Conservation (phyloP, 108 stramenopile species). For the Cylindrotheca closterium region DNA sequence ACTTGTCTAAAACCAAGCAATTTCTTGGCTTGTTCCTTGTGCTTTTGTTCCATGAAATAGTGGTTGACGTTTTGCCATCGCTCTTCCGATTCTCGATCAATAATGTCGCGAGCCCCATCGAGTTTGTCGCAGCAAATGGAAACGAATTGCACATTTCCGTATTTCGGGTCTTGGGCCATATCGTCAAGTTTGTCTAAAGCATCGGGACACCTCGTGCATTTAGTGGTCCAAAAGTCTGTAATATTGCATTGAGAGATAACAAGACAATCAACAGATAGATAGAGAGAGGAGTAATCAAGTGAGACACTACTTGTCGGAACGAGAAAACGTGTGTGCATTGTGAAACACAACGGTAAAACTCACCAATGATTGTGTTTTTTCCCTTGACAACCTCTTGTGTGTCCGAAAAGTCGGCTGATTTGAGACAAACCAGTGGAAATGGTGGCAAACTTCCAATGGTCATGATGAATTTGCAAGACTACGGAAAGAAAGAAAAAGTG, state of each 20-base stretch:
- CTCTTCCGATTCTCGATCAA: slow-evolving; percentile 65
- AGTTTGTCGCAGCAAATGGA: slow-evolving; percentile 83
- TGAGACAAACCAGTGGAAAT: slow-evolving; percentile 66
- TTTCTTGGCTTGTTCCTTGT: slow-evolving; percentile 79
- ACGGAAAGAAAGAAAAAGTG: no score
- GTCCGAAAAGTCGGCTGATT: slow-evolving; percentile 58
- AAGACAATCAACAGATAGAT: not conserved
- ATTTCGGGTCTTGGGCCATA: slow-evolving; percentile 58
- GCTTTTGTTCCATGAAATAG: slow-evolving; percentile 71
- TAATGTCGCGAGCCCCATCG: slow-evolving; percentile 85
- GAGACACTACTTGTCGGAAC: slow-evolving; percentile 9
- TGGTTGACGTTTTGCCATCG: slow-evolving; percentile 75
- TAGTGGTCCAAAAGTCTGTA: slow-evolving; percentile 90
- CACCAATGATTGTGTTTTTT: slow-evolving; percentile 77
- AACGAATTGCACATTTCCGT: slow-evolving; percentile 66
- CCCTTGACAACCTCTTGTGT: slow-evolving; percentile 58
- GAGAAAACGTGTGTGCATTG: slow-evolving; percentile 4
- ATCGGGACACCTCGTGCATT: slow-evolving; percentile 79
- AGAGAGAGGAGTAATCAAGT: not conserved
- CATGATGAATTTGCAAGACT: no score
- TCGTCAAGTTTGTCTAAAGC: slow-evolving; percentile 74
- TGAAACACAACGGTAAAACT: not conserved
- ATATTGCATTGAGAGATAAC: not conserved
- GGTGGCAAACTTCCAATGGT: slow-evolving; percentile 32
- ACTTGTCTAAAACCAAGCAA: slow-evolving; percentile 75